Evolutionary conservation across 768 basidiomycete genomes (phyloP), one percentile per base, ranked within the genome.

Genomic region (Amyloporia xantha): DNA sequence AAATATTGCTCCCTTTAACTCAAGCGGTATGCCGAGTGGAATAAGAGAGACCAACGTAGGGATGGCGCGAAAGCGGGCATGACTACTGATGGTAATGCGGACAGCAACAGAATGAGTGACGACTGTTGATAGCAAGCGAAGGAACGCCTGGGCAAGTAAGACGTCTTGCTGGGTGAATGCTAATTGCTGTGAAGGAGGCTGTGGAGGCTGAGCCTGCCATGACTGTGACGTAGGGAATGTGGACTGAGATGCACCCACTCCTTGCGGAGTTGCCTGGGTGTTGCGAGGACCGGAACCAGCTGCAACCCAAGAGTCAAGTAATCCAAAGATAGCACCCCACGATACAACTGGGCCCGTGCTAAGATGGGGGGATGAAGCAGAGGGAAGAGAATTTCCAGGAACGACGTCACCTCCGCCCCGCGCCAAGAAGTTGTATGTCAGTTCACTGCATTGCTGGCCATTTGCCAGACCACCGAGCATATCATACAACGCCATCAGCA

Each of bases 361-460:
- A 20, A 61, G 63, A 11, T 79, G 74, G 2, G 75, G 71, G 4
- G 77, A 71, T 13, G 68, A 48, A 13, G 68, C 43, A 5, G 55
- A 55, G 0, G 79, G 71, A 5, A 82, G 53, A 20, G 72, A 72
- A 54, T 77, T 81, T 21, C 82, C 80, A 1, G 81, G 74, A 36
- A 87, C 64, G 4, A 84, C 76, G 54, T 87, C 86, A 1, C 78
- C 80, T 1, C 79, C 79, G n/a, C 83, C 85, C 30, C 84, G 71
- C 13, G 82, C 84, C 63, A 96, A 76, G 64, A 94, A 93, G 64
- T 93, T 92, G 70, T 91, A 91, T 0, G 89, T 85, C 10, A 89
- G 71, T 59, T 91, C 86, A 56, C 89, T 90, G 58, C 88, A 89
- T 56, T 85, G 83, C 50, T 85, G 83, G 0, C 92, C 92, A 44